These are phyloP conservation scores for Lantana camara DNA, from an alignment of 257 asterid genomes.

Conservation along the genomic window DNA sequence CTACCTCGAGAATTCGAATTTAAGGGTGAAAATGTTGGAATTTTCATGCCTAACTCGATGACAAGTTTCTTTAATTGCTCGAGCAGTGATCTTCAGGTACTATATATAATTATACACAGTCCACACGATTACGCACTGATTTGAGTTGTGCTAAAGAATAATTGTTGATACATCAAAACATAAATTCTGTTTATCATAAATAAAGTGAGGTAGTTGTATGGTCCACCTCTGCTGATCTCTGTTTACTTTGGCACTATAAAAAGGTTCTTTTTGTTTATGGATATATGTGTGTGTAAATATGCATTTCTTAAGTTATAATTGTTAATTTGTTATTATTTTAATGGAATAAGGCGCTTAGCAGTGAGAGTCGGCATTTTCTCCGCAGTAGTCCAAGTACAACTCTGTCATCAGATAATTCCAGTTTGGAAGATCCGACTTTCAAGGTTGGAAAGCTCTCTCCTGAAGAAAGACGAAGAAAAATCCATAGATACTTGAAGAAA, in stretches of 20 bases:
- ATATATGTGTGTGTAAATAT: no score
- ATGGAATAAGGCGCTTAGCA: no score
- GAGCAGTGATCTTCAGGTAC: slow-evolving; percentile 71
- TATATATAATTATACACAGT: background rate
- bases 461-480: slow-evolving; percentile 88
- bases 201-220: no score
- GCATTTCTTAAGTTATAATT: no score
- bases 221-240: background rate
- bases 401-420: slow-evolving; percentile 71
- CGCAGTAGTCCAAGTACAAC: slow-evolving; percentile 55
- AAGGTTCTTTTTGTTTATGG: background rate
- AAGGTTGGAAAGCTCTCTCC: slow-evolving; percentile 76
- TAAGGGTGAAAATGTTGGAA: slow-evolving; percentile 63
- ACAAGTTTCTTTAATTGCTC: slow-evolving; percentile 57
- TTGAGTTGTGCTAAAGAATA: no score
- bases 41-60: slow-evolving; percentile 55
- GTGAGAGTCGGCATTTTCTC: slow-evolving; percentile 64
- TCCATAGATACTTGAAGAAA: slow-evolving; percentile 82
- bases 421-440: slow-evolving; percentile 72
- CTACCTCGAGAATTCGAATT: slow-evolving; percentile 64
- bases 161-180: no score
- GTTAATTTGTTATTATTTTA: no score
- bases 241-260: background rate
- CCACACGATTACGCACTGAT: no score
- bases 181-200: no score